Conservation (phyloP, 2,329 filamentous ascomycete species). For the Trichocomaceae sp. region DNA sequence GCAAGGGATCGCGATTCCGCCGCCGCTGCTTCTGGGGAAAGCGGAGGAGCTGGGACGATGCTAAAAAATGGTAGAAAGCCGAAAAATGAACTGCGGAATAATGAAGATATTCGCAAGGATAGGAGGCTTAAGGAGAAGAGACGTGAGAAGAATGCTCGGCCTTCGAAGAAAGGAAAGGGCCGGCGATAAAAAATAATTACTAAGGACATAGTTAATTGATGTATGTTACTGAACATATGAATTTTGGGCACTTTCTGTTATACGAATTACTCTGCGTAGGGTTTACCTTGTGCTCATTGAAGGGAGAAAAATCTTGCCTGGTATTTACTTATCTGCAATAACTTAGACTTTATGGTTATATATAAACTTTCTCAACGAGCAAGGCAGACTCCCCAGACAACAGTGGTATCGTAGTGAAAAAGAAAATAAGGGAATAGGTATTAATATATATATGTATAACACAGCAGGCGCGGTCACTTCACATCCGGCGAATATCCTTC, state of each 20-base stretch:
- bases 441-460: background rate
- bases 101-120: slow-evolving; percentile 77
- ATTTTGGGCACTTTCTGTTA: background rate
- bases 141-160: slow-evolving; percentile 82
- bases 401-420: slow-evolving; percentile 9
- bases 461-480: slow-evolving; percentile 4
- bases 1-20: slow-evolving; percentile 62
- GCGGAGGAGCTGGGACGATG: slow-evolving; percentile 13
- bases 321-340: background rate
- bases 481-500: slow-evolving; percentile 81
- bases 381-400: background rate
- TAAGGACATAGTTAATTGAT: background rate
- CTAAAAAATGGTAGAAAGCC: slow-evolving; percentile 48
- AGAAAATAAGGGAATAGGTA: background rate
- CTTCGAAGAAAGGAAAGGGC: slow-evolving; percentile 54
- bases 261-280: background rate
- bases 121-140: slow-evolving; percentile 69
- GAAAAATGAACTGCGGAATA: slow-evolving; percentile 73
- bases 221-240: background rate
- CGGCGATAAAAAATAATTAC: background rate
- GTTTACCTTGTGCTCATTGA: too few species aligned
- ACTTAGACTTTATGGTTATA: background rate
- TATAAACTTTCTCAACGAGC: background rate
- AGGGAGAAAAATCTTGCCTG: background rate
- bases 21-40: slow-evolving; percentile 21